These are phyloP conservation scores for Aspergillus versicolor DNA, from an alignment of 2,329 filamentous ascomycete genomes.

Conservation along the genomic window DNA sequence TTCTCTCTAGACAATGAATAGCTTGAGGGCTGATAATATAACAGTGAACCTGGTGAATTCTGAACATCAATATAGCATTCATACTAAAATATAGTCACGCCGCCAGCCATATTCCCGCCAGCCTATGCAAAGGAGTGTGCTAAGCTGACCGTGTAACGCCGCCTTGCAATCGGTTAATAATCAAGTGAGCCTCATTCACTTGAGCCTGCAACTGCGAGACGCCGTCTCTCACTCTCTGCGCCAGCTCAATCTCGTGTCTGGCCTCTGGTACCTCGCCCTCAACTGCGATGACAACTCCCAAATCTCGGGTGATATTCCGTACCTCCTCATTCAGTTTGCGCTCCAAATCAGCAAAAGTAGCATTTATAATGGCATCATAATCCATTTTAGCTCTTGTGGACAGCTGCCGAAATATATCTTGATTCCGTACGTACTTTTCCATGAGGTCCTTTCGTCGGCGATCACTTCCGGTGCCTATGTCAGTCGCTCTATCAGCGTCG, in stretches of 20 bases:
- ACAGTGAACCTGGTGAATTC: too few relatives aligned
- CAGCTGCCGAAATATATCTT: not conserved
- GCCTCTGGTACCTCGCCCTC: constrained; percentile 7
- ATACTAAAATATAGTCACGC: too few relatives aligned
- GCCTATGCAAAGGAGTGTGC: not conserved
- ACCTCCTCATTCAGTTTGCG: not conserved
- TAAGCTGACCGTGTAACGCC: not conserved
- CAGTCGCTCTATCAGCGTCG: not conserved
- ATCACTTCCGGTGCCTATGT: not conserved
- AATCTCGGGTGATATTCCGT: not conserved
- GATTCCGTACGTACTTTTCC: not conserved
- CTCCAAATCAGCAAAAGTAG: not conserved
- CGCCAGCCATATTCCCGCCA: too few relatives aligned
- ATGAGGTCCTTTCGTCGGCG: constrained; percentile 5
- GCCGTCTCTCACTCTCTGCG: not conserved
- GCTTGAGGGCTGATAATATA: too few relatives aligned
- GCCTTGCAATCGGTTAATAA: not conserved
- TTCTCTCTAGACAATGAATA: too few relatives aligned
- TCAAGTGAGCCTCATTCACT: not conserved
- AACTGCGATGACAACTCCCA: not conserved
- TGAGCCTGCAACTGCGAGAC: not conserved
- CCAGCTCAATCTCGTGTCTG: not conserved
- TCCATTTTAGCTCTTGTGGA: not conserved
- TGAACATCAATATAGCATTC: too few relatives aligned
- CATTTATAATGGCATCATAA: not conserved